Conservation (phyloP, 2,329 filamentous ascomycete genomes). For the Penicillium sp. region DNA sequence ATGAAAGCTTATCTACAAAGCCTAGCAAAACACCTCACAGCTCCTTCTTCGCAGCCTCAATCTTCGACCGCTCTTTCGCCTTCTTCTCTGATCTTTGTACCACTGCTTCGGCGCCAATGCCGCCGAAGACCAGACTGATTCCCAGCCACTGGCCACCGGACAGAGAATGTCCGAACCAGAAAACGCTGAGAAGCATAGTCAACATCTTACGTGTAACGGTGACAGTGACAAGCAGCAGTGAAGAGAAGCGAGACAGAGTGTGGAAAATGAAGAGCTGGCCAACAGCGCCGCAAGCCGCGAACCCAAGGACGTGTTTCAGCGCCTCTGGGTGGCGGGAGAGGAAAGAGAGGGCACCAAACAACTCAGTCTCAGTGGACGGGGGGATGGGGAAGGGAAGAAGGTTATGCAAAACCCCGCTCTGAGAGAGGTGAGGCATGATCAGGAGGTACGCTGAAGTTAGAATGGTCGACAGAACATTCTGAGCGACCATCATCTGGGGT, state of each 20-base stretch:
- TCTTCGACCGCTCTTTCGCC: conserved; percentile 69
- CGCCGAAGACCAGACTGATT: conserved; percentile 89
- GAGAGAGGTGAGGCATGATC: conserved; percentile 74
- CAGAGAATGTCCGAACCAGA: conserved; percentile 89
- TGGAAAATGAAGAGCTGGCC: conserved; percentile 98
- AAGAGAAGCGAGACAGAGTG: conserved; percentile 88
- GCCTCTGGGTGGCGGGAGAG: conserved; percentile 76
- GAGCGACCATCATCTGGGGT: conserved; percentile 99
- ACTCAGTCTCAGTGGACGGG: conserved; percentile 67
- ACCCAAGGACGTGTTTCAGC: conserved; percentile 83
- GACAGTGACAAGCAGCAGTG: conserved; percentile 87
- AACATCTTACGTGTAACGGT: conserved; percentile 99
- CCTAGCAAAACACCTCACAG: conserved; percentile 17
- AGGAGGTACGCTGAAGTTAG: conserved; percentile 76
- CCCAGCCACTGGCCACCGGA: conserved; percentile 91
- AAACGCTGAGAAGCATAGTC: conserved; percentile 94
- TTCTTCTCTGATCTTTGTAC: conserved; percentile 81
- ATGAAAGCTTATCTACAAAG: background rate
- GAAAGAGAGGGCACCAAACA: conserved; percentile 76
- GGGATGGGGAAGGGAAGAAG: conserved; percentile 63
- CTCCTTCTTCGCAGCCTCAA: conserved; percentile 34
- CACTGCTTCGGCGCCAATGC: conserved; percentile 84
- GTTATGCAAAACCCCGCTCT: conserved; percentile 63
- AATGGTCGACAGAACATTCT: conserved; percentile 81
- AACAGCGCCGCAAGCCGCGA: conserved; percentile 84